Conservation (phyloP, 2,329 filamentous ascomycete genomes). For the Penicillium janthinellum region DNA sequence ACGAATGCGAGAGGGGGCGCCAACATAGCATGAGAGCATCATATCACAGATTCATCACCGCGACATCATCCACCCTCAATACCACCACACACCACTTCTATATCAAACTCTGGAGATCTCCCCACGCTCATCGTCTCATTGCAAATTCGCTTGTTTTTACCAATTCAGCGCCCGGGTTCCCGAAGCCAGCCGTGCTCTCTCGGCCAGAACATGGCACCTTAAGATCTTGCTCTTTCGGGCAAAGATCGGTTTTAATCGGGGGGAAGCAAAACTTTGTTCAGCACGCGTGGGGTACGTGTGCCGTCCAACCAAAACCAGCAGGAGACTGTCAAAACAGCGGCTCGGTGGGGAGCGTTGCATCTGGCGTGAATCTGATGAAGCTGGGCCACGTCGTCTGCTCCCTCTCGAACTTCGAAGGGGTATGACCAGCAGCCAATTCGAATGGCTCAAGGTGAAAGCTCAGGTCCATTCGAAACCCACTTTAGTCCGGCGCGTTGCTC, state of each 20-base stretch:
- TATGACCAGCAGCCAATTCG: slow-evolving; percentile 7
- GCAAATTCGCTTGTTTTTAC: slow-evolving; percentile 22
- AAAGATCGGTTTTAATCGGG: slow-evolving; percentile 21
- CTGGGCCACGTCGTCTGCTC: not conserved
- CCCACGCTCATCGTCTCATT: not conserved
- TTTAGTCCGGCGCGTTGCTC: not conserved
- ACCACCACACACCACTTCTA: not conserved
- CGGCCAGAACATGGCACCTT: slow-evolving; percentile 9
- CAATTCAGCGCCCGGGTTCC: slow-evolving; percentile 15
- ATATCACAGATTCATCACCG: not conserved
- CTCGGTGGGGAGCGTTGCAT: slow-evolving; percentile 20
- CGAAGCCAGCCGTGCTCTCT: slow-evolving; percentile 14
- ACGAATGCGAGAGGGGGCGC: not conserved
- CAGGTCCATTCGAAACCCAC: slow-evolving; percentile 10
- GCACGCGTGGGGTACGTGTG: slow-evolving; percentile 11
- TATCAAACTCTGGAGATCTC: not conserved
- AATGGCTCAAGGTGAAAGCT: slow-evolving; percentile 10
- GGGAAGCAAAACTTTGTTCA: slow-evolving; percentile 19
- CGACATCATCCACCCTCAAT: not conserved
- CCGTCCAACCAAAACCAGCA: slow-evolving; percentile 19
- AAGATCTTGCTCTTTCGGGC: slow-evolving; percentile 15
- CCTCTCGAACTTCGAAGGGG: not conserved
- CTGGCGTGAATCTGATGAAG: slow-evolving; percentile 4
- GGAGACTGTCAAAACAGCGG: slow-evolving; percentile 15
- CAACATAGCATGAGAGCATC: not conserved